Conservation (phyloP, 202 grass and related monocot species). For the Hordeum pubiflorum region DNA sequence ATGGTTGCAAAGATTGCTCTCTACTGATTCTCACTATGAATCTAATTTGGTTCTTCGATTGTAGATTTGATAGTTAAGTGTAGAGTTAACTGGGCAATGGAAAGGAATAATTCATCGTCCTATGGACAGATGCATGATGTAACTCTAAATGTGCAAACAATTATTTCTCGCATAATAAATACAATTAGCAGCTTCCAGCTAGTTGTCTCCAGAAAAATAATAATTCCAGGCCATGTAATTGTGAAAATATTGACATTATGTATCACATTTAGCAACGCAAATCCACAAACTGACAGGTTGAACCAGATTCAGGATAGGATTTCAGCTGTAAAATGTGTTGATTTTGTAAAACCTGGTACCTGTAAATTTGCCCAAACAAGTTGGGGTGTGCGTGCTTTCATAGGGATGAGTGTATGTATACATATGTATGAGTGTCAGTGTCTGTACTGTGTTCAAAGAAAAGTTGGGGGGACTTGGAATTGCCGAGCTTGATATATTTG, state of each 20-base stretch:
- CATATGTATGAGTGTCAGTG: too few species aligned
- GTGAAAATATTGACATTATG: not conserved
- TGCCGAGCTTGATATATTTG: too few species aligned
- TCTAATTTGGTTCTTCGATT: not conserved
- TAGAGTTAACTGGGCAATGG: not conserved
- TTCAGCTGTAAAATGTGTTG: too few species aligned
- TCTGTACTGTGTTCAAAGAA: too few species aligned
- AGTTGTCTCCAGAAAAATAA: not conserved
- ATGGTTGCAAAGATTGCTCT: not conserved
- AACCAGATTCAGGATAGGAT: too few species aligned
- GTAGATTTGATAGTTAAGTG: not conserved
- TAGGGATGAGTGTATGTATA: too few species aligned
- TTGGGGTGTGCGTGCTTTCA: too few species aligned
- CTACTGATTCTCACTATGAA: not conserved
- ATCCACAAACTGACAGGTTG: not conserved
- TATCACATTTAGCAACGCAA: not conserved
- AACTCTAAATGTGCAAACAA: not conserved
- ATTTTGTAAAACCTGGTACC: not conserved
- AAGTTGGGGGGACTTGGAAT: too few species aligned
- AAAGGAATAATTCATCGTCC: not conserved
- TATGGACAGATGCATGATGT: not conserved
- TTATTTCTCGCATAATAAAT: not conserved
- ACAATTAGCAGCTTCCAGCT: not conserved
- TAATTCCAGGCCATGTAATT: not conserved
- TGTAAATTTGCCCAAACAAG: not conserved